Evolutionary conservation across 148 eudicot genomes (phyloP), one percentile per base, ranked within the genome.

Genomic region (Pharnaceum exiguum): DNA sequence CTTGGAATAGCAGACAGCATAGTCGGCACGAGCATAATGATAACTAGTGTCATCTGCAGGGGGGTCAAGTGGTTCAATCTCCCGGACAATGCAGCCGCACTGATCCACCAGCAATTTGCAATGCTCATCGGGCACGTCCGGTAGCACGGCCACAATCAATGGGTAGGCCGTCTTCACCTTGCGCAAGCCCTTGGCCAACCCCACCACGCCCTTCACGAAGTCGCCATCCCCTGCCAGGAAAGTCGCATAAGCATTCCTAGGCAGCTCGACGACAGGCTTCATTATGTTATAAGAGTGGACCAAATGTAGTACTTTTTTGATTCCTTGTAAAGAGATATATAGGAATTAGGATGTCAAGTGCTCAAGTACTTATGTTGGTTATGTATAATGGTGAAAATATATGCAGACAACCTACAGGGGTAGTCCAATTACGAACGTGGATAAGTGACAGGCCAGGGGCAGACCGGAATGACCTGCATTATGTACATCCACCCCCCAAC

Each of bases 181-280:
- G 5, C 67, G 46, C 32, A 62, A 69, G 12, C 73, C 73, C 57
- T 69, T 69, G 3, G 73, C 73, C 44, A 59, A 65, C 12, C 75
- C 75, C 37, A 57, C 75, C 24, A 71, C 69, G 10, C 75, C 70
- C 59, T 71, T 71, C 25, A 63, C 65, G 35, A 63, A 71, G 19
- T 64, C 75, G 5, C 65, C 70, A 35, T 71, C 64, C 5, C 75
- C 69, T 3, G 64, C 75, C 55, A 71, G 46, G 38, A 71, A 71
- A 1, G 69, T 71, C 8, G 64, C 75, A 16, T 71, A 71, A 16
- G 75, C 75, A 40, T 69, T 12, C 3, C 42, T 10, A 10, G 33
- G 10, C 5, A 9, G 0, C 5, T 32, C 9, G 26, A 9, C 35
- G 56, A 57, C 4, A 9, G 53, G 23, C n/a, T 24, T 19, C 33